Evolutionary conservation across 371 early-diverging fungal species (phyloP), one percentile per base, ranked within the genome.

Genomic region (Parasitella parasitica): DNA sequence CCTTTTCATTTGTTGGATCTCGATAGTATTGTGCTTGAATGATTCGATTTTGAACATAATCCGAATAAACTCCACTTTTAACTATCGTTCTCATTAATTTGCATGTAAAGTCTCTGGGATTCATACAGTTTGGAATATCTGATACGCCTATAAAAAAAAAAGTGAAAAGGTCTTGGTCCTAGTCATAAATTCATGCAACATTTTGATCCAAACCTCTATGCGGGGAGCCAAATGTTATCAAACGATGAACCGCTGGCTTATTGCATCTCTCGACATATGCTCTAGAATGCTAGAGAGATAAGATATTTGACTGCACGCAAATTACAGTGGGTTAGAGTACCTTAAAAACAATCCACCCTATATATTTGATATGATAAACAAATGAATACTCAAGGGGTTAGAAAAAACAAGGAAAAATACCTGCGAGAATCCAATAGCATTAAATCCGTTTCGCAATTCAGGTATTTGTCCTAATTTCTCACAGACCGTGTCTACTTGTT

Each of bases 381-480:
- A 12, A 12, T 46, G 46, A 46, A 46, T 46, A 24, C 13, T 46
- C 46, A 46, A 24, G 37, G 46, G 46, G 24, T 46, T 3, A 36
- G 0, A 46, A 43, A 48, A 41, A 27, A 28, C 3, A 52, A 58
- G 20, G 9, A 22, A 6, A 59, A 22, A 64, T 66, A 81, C 88
- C 71, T 97, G 97, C 4, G 96, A 95, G 75, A 97, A 95, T n/a
- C 98, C 98, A 54, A 97, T 78, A 24, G 93, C 91, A 72, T 97
- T 91, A 73, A 93, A 95, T 0, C 95, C 95, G 49, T 76, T 57
- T 20, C 67, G 24, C 11, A 96, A 83, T 52, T 86, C 82, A 4
- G 72, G 70, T 30, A 89, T 80, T 12, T 35, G 63, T 2, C 71
- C 56, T 37, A 93, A 67, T 53, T 88, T 79, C 3, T 78, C 54